Base-by-base conservation (phyloP, 1,284 basidiomycete species). In the Microbotryum saponariae region DNA sequence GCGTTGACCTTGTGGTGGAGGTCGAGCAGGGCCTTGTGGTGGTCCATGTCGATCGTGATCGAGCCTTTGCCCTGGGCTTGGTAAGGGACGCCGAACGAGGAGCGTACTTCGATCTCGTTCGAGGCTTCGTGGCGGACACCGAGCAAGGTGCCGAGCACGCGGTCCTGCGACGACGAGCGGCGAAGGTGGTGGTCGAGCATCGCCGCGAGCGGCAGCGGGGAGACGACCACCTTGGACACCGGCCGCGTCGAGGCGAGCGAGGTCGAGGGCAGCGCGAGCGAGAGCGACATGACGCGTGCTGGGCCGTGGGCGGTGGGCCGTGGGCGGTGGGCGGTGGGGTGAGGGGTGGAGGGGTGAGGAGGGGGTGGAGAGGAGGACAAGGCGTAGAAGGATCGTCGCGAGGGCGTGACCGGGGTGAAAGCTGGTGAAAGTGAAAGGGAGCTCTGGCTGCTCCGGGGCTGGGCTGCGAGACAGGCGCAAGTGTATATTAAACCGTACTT, bases 121-220 rank as follows among this genome's bases (percentile, higher is more conserved):
- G 73, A 80, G 80, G 53, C 49, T 31, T 91, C 86, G 52, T 82
- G 85, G 70, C 93, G 85, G 54, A 82, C 85, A 16, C 94, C 94
- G 50, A 99, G 85, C 33, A 98, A 83, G 0, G 96, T 97, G 27
- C 96, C 96, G 74, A 99, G 94, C 9, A 98, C 94, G 61, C 94
- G 85, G 68, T 88, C 87, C 73, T 92, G 88, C 46, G 80, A 76
- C 70, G 86, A 83, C 56, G 83, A 86, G 65, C 92, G 84, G 46
- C 96, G 88, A 56, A 97, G 85, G 78, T 92, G 96, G 79, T 98
- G 94, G 78, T 97, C 94, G 67, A 98, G 85, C 79, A 97, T 92
- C 61, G 90, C 87, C 75, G 97, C 92, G 61, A 98, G 83, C 9
- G 91, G 90, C 56, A 89, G 87, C n/a, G 92, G 91, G 75, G 92